Conservation (phyloP, 805 yeast species). For the Pichia insulana region DNA sequence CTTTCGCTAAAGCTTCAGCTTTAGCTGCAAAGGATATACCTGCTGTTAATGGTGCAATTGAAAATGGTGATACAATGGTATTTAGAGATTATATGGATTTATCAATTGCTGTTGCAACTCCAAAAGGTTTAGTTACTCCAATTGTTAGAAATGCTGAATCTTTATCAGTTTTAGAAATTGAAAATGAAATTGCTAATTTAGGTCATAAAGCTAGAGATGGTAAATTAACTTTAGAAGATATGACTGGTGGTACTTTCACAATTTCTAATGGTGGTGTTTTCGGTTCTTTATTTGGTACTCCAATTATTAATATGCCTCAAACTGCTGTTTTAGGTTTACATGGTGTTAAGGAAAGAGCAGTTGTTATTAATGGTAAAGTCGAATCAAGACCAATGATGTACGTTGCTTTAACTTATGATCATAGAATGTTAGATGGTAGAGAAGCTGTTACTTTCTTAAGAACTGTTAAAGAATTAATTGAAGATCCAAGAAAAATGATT, state of each 20-base stretch:
- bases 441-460: slow-evolving; percentile 96
- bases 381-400: slow-evolving; percentile 99
- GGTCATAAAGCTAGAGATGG: slow-evolving; percentile 96
- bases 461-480: slow-evolving; percentile 92
- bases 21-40: slow-evolving; percentile 93
- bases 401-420: slow-evolving; percentile 96
- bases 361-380: slow-evolving; percentile 81
- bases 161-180: slow-evolving; percentile 77
- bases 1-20: slow-evolving; percentile 87
- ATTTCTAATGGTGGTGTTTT: slow-evolving; percentile 99
- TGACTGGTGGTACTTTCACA: slow-evolving; percentile 99
- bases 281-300: slow-evolving; percentile 96
- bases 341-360: slow-evolving; percentile 96
- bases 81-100: slow-evolving; percentile 95
- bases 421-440: slow-evolving; percentile 96
- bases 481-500: slow-evolving; percentile 98
- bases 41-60: slow-evolving; percentile 91
- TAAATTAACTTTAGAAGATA: slow-evolving; percentile 92
- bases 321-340: slow-evolving; percentile 97
- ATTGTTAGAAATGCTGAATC: slow-evolving; percentile 96
- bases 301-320: slow-evolving; percentile 97
- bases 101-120: slow-evolving; percentile 96
- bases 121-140: slow-evolving; percentile 98
- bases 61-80: slow-evolving; percentile 83
- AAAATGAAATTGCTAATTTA: slow-evolving; percentile 70